A percentile compares a stretch with the other conserved stretches of the same genome.
Evolutionary conservation across 768 basidiomycete genomes (phyloP).

Genomic region (Suillus alpinus): DNA sequence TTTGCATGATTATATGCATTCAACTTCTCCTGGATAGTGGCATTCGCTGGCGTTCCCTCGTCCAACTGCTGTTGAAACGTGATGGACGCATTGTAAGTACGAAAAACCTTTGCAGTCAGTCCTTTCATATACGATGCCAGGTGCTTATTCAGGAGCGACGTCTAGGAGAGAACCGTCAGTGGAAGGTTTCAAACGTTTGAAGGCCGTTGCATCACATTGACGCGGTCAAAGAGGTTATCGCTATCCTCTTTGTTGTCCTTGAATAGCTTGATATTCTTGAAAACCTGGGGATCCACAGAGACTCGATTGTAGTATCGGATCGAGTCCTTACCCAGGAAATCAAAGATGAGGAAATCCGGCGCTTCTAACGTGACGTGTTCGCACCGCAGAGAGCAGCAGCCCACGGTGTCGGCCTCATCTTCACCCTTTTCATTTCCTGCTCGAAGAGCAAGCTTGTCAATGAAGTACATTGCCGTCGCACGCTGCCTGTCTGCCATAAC

Average conservation of each 20-base stretch:
- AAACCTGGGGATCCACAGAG: constrained; percentile 85
- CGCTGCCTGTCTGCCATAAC: constrained; percentile 94
- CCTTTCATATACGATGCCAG: constrained; percentile 94
- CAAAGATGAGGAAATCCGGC: constrained; percentile 87
- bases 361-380: constrained; percentile 93
- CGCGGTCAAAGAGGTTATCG: constrained; percentile 92
- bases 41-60: constrained; percentile 61
- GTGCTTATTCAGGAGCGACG: constrained; percentile 86
- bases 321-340: constrained; percentile 99
- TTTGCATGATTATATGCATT: constrained; percentile 98
- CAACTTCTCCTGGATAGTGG: constrained; percentile 90
- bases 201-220: constrained; percentile 54
- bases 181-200: constrained; percentile 1
- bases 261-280: constrained; percentile 98
- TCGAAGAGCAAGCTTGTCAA: constrained; percentile 94
- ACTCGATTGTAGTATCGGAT: constrained; percentile 96
- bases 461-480: constrained; percentile 99
- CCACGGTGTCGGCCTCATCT: constrained; percentile 98
- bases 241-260: constrained; percentile 88
- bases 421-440: constrained; percentile 99
- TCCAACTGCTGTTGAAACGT: constrained; percentile 93
- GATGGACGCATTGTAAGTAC: constrained; percentile 98
- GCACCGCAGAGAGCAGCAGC: constrained; percentile 95
- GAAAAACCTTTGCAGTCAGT: constrained; percentile 98
- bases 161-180: constrained; percentile 42